Percentiles rank a stretch among this genome's conserved stretches.
These are phyloP conservation scores for Coemansia sp. DNA, from an alignment of 192 early-diverging fungal genomes.

Conservation along the genomic window DNA sequence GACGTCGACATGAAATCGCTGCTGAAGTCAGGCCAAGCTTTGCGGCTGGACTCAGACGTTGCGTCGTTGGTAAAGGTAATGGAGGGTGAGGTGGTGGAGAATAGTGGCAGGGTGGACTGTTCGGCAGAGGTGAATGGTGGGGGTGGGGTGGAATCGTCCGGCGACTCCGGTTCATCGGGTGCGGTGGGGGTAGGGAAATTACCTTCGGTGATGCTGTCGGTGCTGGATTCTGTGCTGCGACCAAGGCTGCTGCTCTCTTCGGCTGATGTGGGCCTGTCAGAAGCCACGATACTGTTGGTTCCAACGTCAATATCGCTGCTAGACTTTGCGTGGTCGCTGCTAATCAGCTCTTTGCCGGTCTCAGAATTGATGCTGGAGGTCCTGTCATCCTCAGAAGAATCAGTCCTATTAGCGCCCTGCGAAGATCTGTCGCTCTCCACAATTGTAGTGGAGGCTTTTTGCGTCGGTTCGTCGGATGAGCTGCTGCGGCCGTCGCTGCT, in stretches of 20 bases:
- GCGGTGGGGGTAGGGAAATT: slow-evolving; percentile 10
- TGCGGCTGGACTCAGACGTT: not conserved
- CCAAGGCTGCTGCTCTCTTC: not conserved
- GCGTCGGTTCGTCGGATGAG: not conserved
- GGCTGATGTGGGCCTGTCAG: not conserved
- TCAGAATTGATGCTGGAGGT: not conserved
- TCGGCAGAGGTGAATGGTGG: not conserved
- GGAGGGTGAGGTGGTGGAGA: too few species aligned
- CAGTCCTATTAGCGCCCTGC: not conserved
- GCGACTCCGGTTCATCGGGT: too few species aligned
- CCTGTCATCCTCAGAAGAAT: not conserved
- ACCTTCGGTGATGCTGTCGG: slow-evolving; percentile 8
- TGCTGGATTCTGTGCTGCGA: not conserved
- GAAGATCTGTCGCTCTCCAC: not conserved
- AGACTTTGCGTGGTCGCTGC: not conserved
- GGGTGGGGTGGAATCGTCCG: not conserved
- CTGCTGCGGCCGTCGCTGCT: not conserved
- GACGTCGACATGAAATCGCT: not conserved
- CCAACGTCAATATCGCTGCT: not conserved
- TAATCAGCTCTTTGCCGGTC: not conserved
- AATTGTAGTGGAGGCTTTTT: not conserved
- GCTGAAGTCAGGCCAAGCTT: not conserved
- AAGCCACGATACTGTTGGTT: not conserved
- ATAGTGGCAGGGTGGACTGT: too few species aligned
- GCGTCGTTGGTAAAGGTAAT: not conserved